These are phyloP conservation scores for Mycena sp. DNA, from an alignment of 1,284 basidiomycete species.

Conservation along the genomic window DNA sequence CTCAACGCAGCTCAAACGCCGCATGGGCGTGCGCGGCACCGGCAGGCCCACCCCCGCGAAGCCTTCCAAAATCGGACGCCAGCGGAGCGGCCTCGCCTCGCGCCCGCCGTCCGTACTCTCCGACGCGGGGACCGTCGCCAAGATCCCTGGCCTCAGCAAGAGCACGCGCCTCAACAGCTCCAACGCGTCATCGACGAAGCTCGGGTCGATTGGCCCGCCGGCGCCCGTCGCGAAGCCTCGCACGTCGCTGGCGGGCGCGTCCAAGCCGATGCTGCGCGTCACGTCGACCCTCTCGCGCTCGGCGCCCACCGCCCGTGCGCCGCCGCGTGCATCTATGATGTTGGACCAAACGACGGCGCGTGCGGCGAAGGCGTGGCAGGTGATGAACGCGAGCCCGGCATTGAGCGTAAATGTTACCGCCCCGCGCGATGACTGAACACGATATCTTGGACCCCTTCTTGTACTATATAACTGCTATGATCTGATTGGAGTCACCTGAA, in stretches of 20 bases:
- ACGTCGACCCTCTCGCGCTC: constrained; percentile 26
- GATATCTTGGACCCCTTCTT: no score
- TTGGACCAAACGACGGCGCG: constrained; percentile 23
- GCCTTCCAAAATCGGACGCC: constrained; percentile 26
- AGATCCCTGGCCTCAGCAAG: constrained; percentile 53
- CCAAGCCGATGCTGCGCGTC: constrained; percentile 47
- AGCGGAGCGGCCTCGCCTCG: constrained; percentile 63
- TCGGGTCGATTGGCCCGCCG: constrained; percentile 58
- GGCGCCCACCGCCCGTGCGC: constrained; percentile 7
- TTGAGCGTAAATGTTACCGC: no score
- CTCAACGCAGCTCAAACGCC: constrained; percentile 73
- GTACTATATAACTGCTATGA: no score
- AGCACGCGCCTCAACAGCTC: constrained; percentile 57
- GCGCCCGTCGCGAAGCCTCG: constrained; percentile 47
- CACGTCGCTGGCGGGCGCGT: constrained; percentile 47
- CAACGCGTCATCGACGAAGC: constrained; percentile 13
- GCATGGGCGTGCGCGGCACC: constrained; percentile 68
- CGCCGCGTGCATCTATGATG: constrained; percentile 26
- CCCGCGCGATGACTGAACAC: no score
- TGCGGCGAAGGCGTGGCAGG: constrained; percentile 15
- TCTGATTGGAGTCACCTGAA: no score
- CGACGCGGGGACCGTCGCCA: constrained; percentile 48
- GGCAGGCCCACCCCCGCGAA: constrained; percentile 63
- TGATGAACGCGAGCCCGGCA: constrained; percentile 32
- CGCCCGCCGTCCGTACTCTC: constrained; percentile 68